Base-by-base conservation (phyloP, 2,329 filamentous ascomycete genomes). In the Berkeleyomyces basicola region DNA sequence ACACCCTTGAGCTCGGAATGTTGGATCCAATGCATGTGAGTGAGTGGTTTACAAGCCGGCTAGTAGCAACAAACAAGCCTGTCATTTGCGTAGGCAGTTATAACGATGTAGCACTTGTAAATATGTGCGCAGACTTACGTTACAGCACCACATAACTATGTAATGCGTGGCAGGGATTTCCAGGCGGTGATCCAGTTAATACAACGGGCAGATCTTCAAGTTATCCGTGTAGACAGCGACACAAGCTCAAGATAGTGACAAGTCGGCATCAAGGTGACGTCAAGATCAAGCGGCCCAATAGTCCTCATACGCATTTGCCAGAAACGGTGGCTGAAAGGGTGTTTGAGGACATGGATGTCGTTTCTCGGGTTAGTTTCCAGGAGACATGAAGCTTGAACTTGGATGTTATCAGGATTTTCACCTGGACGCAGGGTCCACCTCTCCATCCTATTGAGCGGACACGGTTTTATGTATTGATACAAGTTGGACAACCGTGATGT, bases 201-300 rank as follows among this genome's bases (percentile, higher is more conserved):
- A 55, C 31, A 59, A 59, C 11, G 58, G 58, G 42, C 58, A 59
- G 58, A 59, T 59, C 58, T 59, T 59, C 31, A 59, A 59, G 58
- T 36, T 46, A 59, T 44, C 42, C 39, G 44, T 59, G 40, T 59
- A 59, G 37, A 57, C 53, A 59, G 14, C 31, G 31, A 55, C 49
- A 36, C 31, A 36, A 9, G 31, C 4, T 36, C 33, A 53, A 31
- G 49, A 37, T 55, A 33, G 10, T 55, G 49, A 55, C 49, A 53
- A 53, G 9, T 53, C 49, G 37, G 9, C 37, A 37, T 53, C 49
- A 53, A 9, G 49, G 49, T 55, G 49, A 55, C 49, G 49, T 55
- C 49, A 55, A 55, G 7, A 6, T 14, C 5, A 37, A 2, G 1
- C 3, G 0, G 49, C 49, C 10, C 49, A 55, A 55, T 55, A 55